These are phyloP conservation scores for Didymella exigua DNA, from an alignment of 2,329 filamentous ascomycete species.

Conservation along the genomic window DNA sequence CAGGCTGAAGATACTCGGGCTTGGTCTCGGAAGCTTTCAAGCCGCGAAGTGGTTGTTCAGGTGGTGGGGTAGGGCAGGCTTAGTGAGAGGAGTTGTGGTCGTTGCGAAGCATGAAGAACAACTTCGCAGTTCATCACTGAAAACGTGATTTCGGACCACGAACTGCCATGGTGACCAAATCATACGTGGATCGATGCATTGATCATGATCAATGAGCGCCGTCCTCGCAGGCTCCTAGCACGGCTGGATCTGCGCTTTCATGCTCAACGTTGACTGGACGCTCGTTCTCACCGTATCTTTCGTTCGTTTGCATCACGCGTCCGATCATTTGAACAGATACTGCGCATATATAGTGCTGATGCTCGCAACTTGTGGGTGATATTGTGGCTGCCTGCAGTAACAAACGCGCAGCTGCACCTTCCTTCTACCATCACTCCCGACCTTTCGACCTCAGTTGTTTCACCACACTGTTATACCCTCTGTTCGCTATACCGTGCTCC, in stretches of 20 bases:
- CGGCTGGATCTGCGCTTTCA: no score
- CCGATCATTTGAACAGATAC: neutral
- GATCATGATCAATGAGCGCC: no score
- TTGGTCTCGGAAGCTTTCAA: constrained; percentile 47
- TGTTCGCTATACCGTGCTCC: neutral
- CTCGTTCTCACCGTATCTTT: neutral
- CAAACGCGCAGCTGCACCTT: neutral
- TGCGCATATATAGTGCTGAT: neutral
- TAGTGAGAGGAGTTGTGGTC: constrained; percentile 50
- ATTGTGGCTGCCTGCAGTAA: neutral
- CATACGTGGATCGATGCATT: no score
- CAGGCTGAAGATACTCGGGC: constrained; percentile 44
- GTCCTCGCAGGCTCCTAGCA: no score
- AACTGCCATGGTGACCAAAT: no score
- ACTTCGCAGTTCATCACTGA: no score
- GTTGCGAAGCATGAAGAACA: constrained; percentile 41
- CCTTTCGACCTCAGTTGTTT: neutral
- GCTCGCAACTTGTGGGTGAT: neutral
- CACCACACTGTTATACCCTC: neutral
- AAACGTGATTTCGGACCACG: no score
- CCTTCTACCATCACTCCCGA: neutral
- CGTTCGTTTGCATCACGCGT: neutral
- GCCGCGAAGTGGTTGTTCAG: constrained; percentile 45
- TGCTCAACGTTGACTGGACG: neutral
- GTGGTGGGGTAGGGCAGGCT: constrained; percentile 51